Conservation (phyloP, 768 basidiomycete species). For the Amanita pallidorosea region DNA sequence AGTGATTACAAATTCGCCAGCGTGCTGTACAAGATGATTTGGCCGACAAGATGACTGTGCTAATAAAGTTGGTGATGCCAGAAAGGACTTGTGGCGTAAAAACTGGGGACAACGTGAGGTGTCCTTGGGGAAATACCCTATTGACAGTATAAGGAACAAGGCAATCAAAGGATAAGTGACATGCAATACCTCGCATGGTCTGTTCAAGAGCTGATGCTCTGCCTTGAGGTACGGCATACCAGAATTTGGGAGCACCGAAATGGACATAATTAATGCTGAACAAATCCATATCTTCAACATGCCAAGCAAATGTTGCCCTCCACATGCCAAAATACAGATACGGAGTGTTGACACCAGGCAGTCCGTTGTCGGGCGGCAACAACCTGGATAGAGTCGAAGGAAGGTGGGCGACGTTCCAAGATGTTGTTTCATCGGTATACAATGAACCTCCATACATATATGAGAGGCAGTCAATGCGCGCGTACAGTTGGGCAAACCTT, state of each 20-base stretch:
- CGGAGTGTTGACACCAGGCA: constrained; percentile 95
- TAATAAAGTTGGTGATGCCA: constrained; percentile 79
- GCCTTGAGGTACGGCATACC: constrained; percentile 93
- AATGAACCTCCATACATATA: constrained; percentile 37
- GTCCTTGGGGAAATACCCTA: constrained; percentile 87
- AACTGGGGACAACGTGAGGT: constrained; percentile 84
- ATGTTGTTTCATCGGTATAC: constrained; percentile 62
- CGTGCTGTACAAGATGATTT: constrained; percentile 83
- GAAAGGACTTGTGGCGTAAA: constrained; percentile 91
- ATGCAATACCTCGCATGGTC: constrained; percentile 66
- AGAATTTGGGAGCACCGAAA: constrained; percentile 94
- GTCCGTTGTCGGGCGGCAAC: constrained; percentile 50
- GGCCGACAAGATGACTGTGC: constrained; percentile 71
- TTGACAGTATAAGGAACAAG: not conserved
- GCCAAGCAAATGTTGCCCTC: constrained; percentile 98
- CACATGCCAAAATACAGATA: constrained; percentile 99
- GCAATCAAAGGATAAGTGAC: constrained; percentile 4
- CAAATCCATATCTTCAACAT: constrained; percentile 99
- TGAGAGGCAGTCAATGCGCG: not conserved
- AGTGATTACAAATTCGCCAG: constrained; percentile 95
- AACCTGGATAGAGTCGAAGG: constrained; percentile 80
- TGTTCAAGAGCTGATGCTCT: constrained; percentile 77
- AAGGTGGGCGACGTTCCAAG: constrained; percentile 93
- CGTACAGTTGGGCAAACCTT: constrained; percentile 43
- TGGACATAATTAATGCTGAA: constrained; percentile 99